phyloP scores from a whole-genome alignment of 441 rosid genomes.

The Sinapis alba region DNA sequence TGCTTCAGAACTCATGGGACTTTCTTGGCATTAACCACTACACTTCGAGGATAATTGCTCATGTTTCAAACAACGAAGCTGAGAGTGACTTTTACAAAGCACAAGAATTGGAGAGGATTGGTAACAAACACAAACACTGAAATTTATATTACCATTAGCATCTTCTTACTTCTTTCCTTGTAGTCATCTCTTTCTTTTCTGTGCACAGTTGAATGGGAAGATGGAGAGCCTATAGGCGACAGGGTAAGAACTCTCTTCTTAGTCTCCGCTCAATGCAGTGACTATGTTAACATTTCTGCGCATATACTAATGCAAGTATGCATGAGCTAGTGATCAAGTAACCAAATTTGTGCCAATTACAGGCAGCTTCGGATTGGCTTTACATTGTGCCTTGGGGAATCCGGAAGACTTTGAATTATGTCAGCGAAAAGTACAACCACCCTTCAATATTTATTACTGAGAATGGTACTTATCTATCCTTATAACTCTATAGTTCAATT shows the following conservation, averaged over 20 bases:
- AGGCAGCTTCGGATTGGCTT: constrained; percentile 98
- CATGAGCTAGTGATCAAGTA: constrained; percentile 16
- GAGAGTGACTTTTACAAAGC: constrained; percentile 51
- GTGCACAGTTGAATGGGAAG: constrained; percentile 68
- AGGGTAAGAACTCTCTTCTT: constrained; percentile 49
- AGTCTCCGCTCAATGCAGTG: not conserved
- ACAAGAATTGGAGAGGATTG: constrained; percentile 63
- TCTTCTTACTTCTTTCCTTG: not conserved
- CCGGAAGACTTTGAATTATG: constrained; percentile 66
- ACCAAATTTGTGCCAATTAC: constrained; percentile 36
- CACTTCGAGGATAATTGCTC: constrained; percentile 73
- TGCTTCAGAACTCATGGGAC: constrained; percentile 63
- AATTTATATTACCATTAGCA: not conserved
- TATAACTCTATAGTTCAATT: not conserved
- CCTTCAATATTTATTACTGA: constrained; percentile 73
- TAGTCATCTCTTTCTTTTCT: constrained; percentile 19
- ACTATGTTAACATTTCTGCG: not conserved
- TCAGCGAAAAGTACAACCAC: constrained; percentile 58
- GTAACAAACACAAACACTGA: constrained; percentile 43
- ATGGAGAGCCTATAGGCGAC: constrained; percentile 79
- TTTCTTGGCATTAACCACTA: constrained; percentile 89
- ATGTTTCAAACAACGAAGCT: constrained; percentile 49
- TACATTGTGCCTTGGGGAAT: constrained; percentile 94
- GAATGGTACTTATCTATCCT: constrained; percentile 56
- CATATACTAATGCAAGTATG: not conserved